Evolutionary conservation across 225 moss, liverwort and hornwort genomes (phyloP), one percentile per base, ranked within the genome.

Genomic region (Pleurozium schreberi): DNA sequence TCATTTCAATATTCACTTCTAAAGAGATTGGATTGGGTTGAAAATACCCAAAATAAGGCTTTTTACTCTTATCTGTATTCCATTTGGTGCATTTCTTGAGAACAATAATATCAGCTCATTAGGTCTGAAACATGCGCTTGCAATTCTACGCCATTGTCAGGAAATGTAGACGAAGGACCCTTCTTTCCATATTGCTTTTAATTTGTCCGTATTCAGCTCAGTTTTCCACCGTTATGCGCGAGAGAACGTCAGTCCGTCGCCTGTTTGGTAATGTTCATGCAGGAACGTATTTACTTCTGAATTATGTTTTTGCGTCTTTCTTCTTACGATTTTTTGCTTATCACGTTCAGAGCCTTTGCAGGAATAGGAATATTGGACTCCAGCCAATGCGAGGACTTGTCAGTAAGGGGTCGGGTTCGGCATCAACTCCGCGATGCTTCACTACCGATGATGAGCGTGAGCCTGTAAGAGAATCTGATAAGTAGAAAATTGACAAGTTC

Each of bases 221-320:
- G 55, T 55, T 25, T 28, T n/a, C 50, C 87, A 88, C 84, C 87
- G 85, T 50, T 90, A 87, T 65, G 85, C 90, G 84, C 79, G 85
- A 91, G 92, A 92, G 53, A 90, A 92, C 80, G 60, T 83, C 57
- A 91, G 91, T 81, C 90, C 92, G 17, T 91, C 94, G 43, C 91
- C 94, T 85, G 87, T 52, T 69, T 90, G 94, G 94, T 93, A 93
- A 85, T 69, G 31, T 58, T 53, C 52, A 71, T 66, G 58, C 58
- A 68, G 63, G 62, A 68, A 75, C 74, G 42, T 34, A 76, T 83
- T 84, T 65, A 50, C 67, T 27, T 17, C 31, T 26, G 58, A 83
- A 20, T 28, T 63, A 64, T 65, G 17, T 28, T 23, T 87, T 70
- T 45, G 14, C 43, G 7, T 64, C 27, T 10, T 19, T 47, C 42